Evolutionary conservation across 2,329 filamentous ascomycete genomes (phyloP), one percentile per base, ranked within the genome.

Genomic region (Keithomyces neogunnii): DNA sequence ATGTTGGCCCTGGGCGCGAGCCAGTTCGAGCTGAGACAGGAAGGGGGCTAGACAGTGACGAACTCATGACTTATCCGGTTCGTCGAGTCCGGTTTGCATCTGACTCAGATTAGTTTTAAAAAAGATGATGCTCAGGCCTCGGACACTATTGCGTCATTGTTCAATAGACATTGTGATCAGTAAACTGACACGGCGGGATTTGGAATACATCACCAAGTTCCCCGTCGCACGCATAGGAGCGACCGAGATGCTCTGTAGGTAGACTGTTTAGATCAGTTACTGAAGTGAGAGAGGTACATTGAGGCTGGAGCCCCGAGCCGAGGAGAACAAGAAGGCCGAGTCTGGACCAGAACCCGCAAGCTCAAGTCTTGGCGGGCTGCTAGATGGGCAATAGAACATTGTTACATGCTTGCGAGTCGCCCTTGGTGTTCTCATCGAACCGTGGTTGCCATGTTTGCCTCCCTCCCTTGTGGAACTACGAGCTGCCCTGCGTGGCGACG

Each of bases 1-100:
- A 52, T 4, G 44, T 32, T 47, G 58, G 56, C 10, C 51, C 56
- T 30, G 48, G 51, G 36, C 40, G 50, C n/a, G 53, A 57, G 29
- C 36, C 44, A 6, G 28, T 26, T 9, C 44, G 32, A 3, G 26
- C 3, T 30, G 40, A 49, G 10, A 38, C 28, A 13, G 35, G 33
- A 29, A 30, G 13, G 3, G n/a, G 19, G 26, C 7, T 33, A 33
- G 49, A 50, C 6, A 35, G 36, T 39, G 50, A 53, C 45, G 56
- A 57, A 40, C 36, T 57, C 30, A 53, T 53, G 43, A 52, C 60
- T 49, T 64, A 58, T 52, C 62, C 64, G 46, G 57, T 60, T 36
- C 63, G 66, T 48, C 62, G 64, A 53, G 62, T 69, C 36, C 65
- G 66, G 30, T 68, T 69, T 51, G 54, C 57, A 49, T 52, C 28